phyloP scores from a whole-genome alignment of 257 asterid species.

The Misopates orontium region DNA sequence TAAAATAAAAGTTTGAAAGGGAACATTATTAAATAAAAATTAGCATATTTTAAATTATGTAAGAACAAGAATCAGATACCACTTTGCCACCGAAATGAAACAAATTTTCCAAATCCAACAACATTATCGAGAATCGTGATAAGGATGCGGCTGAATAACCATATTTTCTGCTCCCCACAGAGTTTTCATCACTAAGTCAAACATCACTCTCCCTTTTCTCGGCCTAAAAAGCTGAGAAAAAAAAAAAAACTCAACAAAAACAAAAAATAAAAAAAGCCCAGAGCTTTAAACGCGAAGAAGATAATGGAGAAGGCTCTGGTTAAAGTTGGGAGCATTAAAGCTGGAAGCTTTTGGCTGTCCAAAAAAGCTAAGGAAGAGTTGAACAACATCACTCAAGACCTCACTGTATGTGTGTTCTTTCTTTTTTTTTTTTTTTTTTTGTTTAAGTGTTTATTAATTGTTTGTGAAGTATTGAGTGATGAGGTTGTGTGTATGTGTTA shows the following conservation, averaged over 20 bases:
- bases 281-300: constrained; percentile 4
- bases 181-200: neutral
- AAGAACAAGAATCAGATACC: constrained; percentile 10
- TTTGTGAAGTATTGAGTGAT: constrained; percentile 1
- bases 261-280: constrained; percentile 11
- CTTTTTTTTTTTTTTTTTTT: neutral
- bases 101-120: constrained; percentile 28
- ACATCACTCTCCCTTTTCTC: neutral
- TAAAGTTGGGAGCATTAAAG: constrained; percentile 65
- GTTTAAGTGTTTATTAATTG: neutral
- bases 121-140: constrained; percentile 36
- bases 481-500: neutral
- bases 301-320: constrained; percentile 66
- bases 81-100: constrained; percentile 37
- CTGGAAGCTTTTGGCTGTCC: constrained; percentile 75
- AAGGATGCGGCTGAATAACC: constrained; percentile 21
- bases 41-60: neutral
- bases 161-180: constrained; percentile 5
- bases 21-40: neutral
- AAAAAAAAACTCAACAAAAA: neutral
- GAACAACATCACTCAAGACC: constrained; percentile 56
- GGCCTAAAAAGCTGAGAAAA: neutral
- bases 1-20: neutral
- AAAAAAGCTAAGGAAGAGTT: constrained; percentile 77
- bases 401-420: constrained; percentile 41